These are phyloP conservation scores for Nakaseomyces kungkrabaensis DNA, from an alignment of 1,139 yeast species.

Conservation along the genomic window DNA sequence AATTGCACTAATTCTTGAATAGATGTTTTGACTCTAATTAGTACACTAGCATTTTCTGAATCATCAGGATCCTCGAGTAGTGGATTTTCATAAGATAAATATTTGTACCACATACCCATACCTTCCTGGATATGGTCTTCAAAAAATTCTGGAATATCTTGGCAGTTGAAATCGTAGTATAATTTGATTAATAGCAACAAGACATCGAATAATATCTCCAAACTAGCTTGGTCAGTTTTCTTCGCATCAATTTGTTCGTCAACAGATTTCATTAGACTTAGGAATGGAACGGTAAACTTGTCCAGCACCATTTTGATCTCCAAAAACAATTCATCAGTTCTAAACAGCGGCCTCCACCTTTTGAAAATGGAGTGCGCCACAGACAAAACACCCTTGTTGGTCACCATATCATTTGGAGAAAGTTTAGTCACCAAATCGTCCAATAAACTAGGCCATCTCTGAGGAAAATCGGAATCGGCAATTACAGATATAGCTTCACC, in stretches of 20 bases:
- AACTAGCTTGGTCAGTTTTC: slow-evolving; percentile 36
- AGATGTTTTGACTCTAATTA: slow-evolving; percentile 69
- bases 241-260: slow-evolving; percentile 54
- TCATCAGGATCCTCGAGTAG: slow-evolving; percentile 44
- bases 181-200: slow-evolving; percentile 64
- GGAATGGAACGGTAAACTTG: slow-evolving; percentile 75
- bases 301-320: slow-evolving; percentile 84
- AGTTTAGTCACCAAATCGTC: slow-evolving; percentile 66
- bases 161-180: slow-evolving; percentile 90
- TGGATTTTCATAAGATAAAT: slow-evolving; percentile 51
- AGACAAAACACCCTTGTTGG: slow-evolving; percentile 75
- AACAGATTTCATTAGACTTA: slow-evolving; percentile 53
- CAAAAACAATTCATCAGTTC: slow-evolving; percentile 79
- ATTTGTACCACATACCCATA: slow-evolving; percentile 75
- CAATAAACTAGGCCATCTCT: slow-evolving; percentile 70
- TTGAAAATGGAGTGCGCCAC: slow-evolving; percentile 95
- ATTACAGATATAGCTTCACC: slow-evolving; percentile 90
- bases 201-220: slow-evolving; percentile 56
- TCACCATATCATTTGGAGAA: slow-evolving; percentile 48
- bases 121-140: slow-evolving; percentile 79
- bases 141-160: slow-evolving; percentile 95
- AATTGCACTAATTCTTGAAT: slow-evolving; percentile 78
- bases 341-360: slow-evolving; percentile 90
- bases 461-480: slow-evolving; percentile 95
- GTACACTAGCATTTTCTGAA: slow-evolving; percentile 62